phyloP scores from a whole-genome alignment of 352 stramenopile genomes.

The Phytophthora fragariaefolia region DNA sequence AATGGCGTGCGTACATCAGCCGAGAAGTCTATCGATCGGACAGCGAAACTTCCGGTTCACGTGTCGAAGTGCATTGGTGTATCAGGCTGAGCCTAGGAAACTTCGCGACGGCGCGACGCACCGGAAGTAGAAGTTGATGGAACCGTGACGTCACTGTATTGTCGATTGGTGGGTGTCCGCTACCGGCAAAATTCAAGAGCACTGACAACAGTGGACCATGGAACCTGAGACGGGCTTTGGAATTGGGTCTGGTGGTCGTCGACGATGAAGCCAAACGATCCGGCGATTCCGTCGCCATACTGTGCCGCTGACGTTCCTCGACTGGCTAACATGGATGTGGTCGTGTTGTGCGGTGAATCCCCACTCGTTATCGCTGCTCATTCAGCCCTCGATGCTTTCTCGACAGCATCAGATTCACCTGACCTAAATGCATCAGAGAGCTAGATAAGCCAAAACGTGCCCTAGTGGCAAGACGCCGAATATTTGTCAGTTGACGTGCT shows the following conservation, averaged over 20 bases:
- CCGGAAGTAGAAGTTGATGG: conserved; percentile 12
- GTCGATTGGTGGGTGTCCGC: neutral
- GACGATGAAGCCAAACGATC: neutral
- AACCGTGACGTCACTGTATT: conserved; percentile 18
- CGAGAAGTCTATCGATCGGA: conserved; percentile 12
- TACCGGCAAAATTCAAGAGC: neutral
- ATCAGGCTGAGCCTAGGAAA: neutral
- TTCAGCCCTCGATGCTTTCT: no score
- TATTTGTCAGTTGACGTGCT: no score
- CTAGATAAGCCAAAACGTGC: no score
- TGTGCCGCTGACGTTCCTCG: no score
- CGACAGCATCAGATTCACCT: no score
- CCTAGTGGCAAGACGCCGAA: no score
- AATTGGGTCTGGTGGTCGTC: neutral
- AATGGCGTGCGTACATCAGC: neutral
- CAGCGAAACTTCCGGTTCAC: conserved; percentile 16
- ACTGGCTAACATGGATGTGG: no score
- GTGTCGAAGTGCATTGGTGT: neutral
- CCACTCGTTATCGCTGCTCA: no score
- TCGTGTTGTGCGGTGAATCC: no score
- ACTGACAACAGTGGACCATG: neutral
- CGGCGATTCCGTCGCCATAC: no score
- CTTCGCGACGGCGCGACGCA: neutral
- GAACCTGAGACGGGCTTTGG: neutral
- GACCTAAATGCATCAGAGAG: no score